Conservation (phyloP, 225 moss, liverwort and hornwort species). For the Climacium dendroides region DNA sequence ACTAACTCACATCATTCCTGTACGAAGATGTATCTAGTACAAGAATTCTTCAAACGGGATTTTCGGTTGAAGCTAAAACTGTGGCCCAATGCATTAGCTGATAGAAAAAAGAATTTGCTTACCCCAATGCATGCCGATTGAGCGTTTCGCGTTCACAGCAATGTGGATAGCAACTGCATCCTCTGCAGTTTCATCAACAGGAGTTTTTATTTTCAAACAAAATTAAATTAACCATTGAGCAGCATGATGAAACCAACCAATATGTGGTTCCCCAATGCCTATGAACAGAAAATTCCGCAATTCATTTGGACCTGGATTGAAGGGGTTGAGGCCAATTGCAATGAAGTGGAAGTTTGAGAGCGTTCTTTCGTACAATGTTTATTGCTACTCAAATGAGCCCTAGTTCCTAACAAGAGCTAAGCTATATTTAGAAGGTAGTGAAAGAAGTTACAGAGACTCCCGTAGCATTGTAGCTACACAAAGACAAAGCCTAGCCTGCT, state of each 20-base stretch:
- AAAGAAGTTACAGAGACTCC: not conserved
- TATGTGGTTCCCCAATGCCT: not conserved
- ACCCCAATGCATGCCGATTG: conserved; percentile 35
- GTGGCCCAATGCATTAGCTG: not conserved
- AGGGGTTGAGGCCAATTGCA: not conserved
- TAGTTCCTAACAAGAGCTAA: not conserved
- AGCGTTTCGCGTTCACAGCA: conserved; percentile 11
- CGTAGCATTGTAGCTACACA: not conserved
- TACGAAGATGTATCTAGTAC: not conserved
- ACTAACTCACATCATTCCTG: not conserved
- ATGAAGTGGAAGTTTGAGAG: not conserved
- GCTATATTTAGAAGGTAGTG: not conserved
- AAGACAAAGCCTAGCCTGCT: not conserved
- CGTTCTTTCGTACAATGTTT: not conserved
- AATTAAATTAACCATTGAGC: not conserved
- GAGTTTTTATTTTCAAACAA: not conserved
- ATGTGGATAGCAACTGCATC: conserved; percentile 28
- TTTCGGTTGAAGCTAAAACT: not conserved
- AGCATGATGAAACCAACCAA: not conserved
- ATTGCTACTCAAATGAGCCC: not conserved
- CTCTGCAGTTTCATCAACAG: conserved; percentile 5
- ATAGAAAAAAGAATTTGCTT: not conserved
- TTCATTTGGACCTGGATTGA: not conserved
- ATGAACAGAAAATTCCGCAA: not conserved
- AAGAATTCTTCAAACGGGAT: not conserved